A percentile compares a stretch with the other conserved stretches of the same genome.
phyloP scores from a whole-genome alignment of 306 rosid genomes.

The Prinsepia uniflora region DNA sequence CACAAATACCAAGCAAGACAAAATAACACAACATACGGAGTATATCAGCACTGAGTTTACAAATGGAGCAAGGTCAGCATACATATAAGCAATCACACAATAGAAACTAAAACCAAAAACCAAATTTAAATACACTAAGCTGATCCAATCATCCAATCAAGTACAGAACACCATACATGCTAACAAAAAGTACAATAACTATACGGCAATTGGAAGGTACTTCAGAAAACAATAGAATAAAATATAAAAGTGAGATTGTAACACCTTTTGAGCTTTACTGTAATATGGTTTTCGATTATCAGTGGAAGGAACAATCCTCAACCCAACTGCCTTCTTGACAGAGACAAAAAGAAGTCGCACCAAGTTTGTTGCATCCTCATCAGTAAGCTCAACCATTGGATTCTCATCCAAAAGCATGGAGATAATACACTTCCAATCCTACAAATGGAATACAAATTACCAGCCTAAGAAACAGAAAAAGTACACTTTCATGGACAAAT shows the following conservation, averaged over 20 bases:
- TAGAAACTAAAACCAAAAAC: not conserved
- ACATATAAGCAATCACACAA: constrained; percentile 13
- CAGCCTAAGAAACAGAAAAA: constrained; percentile 25
- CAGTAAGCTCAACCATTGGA: constrained; percentile 67
- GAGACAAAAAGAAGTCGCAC: constrained; percentile 91
- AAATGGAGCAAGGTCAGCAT: not conserved
- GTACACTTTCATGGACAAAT: not conserved
- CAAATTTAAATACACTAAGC: not conserved
- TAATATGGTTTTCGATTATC: constrained; percentile 78
- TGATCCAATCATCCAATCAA: not conserved
- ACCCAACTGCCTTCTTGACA: constrained; percentile 93
- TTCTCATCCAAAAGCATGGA: constrained; percentile 87
- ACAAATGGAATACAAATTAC: constrained; percentile 22
- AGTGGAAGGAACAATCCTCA: constrained; percentile 81
- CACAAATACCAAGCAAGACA: constrained; percentile 3
- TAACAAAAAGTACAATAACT: constrained; percentile 1
- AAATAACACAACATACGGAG: not conserved
- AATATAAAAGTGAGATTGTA: constrained; percentile 30
- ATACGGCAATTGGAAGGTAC: not conserved
- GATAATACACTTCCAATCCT: constrained; percentile 96
- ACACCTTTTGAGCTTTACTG: constrained; percentile 88
- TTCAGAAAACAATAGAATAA: not conserved
- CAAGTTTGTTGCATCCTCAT: constrained; percentile 85
- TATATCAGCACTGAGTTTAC: not conserved
- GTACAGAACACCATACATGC: not conserved